Conservation (phyloP, 176 grass and related monocot genomes). For the Eragrostis nindensis region DNA sequence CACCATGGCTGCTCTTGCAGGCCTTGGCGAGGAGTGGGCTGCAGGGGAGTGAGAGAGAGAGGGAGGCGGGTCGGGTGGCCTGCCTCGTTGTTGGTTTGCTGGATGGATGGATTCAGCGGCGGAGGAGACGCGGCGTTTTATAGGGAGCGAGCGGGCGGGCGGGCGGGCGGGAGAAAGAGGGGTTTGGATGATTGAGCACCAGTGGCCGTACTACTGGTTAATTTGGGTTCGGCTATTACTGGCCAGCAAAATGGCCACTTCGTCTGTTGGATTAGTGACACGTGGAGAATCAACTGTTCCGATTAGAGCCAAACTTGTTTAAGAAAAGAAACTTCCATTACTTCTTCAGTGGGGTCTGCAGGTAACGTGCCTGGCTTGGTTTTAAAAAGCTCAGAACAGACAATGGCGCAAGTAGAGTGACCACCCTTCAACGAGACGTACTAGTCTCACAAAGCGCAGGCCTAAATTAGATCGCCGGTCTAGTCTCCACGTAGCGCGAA, state of each 20-base stretch:
- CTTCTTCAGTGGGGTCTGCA: neutral
- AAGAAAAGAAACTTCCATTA: neutral
- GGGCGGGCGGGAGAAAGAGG: slow-evolving; percentile 5
- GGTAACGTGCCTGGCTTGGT: neutral
- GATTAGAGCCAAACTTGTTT: neutral
- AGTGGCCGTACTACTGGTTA: neutral
- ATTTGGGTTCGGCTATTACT: slow-evolving; percentile 18
- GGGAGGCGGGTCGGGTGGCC: neutral
- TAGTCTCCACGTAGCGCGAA: no score
- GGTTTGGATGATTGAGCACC: neutral
- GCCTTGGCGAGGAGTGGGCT: no score
- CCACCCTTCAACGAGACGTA: no score
- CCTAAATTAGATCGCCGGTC: no score
- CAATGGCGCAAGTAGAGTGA: no score
- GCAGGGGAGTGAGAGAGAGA: slow-evolving; percentile 1
- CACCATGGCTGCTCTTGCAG: slow-evolving; percentile 31
- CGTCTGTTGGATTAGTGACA: neutral
- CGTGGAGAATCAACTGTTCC: neutral
- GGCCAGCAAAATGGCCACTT: neutral
- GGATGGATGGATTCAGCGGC: slow-evolving; percentile 16
- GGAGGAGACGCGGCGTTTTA: slow-evolving; percentile 23
- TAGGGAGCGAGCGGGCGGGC: neutral
- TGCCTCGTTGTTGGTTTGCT: neutral
- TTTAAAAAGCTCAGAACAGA: no score
- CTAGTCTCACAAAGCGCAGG: no score